Percentiles rank a stretch among this genome's conserved stretches.
phyloP scores from a whole-genome alignment of 2,329 filamentous ascomycete genomes.

The Fusarium multiceps region DNA sequence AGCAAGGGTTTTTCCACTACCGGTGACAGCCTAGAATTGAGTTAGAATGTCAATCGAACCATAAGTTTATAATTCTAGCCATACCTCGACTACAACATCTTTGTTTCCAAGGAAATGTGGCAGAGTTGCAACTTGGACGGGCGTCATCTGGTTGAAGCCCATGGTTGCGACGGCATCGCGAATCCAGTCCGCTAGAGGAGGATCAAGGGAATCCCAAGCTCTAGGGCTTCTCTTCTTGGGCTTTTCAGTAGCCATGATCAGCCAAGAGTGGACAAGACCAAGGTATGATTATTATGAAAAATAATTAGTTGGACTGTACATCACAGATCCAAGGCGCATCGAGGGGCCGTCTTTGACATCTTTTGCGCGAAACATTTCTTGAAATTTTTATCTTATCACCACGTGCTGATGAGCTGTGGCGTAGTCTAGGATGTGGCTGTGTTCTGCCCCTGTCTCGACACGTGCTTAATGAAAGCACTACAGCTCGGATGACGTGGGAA shows the following conservation, averaged over 20 bases:
- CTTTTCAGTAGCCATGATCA: conserved; percentile 50
- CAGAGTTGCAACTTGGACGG: conserved; percentile 92
- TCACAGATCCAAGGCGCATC: conserved; percentile 21
- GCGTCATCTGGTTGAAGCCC: conserved; percentile 89
- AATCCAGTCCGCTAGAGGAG: conserved; percentile 73
- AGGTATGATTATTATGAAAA: not conserved
- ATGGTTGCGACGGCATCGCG: conserved; percentile 84
- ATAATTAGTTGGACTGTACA: conserved; percentile 7
- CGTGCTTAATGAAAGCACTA: conserved; percentile 9
- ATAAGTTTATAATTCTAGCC: not conserved
- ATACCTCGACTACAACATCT: conserved; percentile 87
- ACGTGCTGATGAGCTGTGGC: conserved; percentile 43
- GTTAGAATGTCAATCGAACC: not conserved
- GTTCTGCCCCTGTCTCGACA: not conserved
- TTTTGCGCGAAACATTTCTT: conserved; percentile 46
- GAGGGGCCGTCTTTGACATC: conserved; percentile 33
- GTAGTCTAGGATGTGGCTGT: conserved; percentile 1
- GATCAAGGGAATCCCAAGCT: conserved; percentile 56
- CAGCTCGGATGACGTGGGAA: conserved; percentile 23
- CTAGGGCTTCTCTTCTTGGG: conserved; percentile 59
- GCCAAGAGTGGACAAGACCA: not conserved
- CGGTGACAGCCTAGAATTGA: conserved; percentile 76
- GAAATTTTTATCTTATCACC: conserved; percentile 50
- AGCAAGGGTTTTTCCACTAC: conserved; percentile 88
- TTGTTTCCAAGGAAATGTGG: conserved; percentile 90